Conservation (phyloP, 139 green algal genomes). For the Dunaliella primolecta region DNA sequence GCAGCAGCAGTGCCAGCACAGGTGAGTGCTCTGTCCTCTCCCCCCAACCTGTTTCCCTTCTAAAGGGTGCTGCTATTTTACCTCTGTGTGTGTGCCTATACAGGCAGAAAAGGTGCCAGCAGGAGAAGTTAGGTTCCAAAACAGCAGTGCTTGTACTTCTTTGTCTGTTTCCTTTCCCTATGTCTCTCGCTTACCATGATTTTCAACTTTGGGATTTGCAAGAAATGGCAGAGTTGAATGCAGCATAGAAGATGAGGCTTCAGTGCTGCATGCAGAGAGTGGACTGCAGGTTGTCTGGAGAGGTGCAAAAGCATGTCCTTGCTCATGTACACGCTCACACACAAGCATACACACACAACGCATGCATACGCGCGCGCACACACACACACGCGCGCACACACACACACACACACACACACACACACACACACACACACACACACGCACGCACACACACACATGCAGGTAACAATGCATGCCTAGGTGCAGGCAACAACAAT, state of each 20-base stretch:
- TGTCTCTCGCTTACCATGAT: too few species aligned
- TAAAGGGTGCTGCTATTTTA: not conserved
- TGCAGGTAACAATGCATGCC: not conserved
- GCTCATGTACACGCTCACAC: not conserved
- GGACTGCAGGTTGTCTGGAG: not conserved
- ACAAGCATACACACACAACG: not conserved
- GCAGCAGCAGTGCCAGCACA: slow-evolving; percentile 3
- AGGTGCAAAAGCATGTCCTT: not conserved
- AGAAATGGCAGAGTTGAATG: too few species aligned
- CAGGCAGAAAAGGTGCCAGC: too few species aligned
- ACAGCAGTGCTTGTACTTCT: too few species aligned
- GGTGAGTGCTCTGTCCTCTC: not conserved
- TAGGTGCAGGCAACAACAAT: not conserved
- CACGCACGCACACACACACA: not conserved
- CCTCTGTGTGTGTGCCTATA: too few species aligned
- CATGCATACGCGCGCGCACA: not conserved
- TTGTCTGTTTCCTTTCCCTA: too few species aligned
- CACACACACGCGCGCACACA: not conserved
- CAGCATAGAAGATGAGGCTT: not conserved
- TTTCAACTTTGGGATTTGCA: too few species aligned
- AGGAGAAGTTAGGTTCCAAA: too few species aligned
- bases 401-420: not conserved
- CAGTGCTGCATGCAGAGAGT: not conserved
- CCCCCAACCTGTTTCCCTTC: not conserved
- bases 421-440: not conserved